Conservation (phyloP, 2,329 filamentous ascomycete species). For the Penicillium sp. region DNA sequence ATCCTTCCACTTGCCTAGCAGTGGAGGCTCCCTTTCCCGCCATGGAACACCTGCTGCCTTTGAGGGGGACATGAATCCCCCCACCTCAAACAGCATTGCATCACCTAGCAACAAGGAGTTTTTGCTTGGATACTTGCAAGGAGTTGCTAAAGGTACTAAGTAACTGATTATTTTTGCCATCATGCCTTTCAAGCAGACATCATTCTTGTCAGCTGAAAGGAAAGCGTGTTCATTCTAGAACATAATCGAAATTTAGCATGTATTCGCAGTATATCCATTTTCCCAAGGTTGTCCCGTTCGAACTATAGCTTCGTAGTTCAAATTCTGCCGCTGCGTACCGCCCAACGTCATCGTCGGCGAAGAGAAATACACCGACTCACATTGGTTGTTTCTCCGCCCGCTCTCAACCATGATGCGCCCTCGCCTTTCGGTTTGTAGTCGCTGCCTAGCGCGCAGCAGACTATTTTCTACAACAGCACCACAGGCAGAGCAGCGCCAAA, state of each 20-base stretch:
- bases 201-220: not conserved
- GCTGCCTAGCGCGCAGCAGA: conserved; percentile 27
- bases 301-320: not conserved
- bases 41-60: conserved; percentile 21
- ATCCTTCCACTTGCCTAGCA: conserved; percentile 23
- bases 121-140: conserved; percentile 70
- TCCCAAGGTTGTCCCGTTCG: not conserved
- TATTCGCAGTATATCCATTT: not conserved
- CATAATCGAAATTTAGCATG: not conserved
- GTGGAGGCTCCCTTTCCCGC: conserved; percentile 17
- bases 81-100: conserved; percentile 46
- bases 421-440: conserved; percentile 29
- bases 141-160: conserved; percentile 47
- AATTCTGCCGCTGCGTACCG: conserved; percentile 29
- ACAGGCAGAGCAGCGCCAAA: conserved; percentile 11
- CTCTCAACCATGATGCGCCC: conserved; percentile 33
- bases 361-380: conserved; percentile 18
- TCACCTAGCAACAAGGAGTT: conserved; percentile 73
- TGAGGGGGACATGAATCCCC: conserved; percentile 44
- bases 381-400: conserved; percentile 9
- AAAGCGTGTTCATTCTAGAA: not conserved
- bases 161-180: conserved; percentile 17
- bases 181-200: not conserved
- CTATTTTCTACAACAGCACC: conserved; percentile 30
- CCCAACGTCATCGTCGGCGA: conserved; percentile 30